A percentile compares a stretch with the other conserved stretches of the same genome.
Conservation (phyloP, 2,329 filamentous ascomycete genomes). For the Tolypocladium pustulatum region DNA sequence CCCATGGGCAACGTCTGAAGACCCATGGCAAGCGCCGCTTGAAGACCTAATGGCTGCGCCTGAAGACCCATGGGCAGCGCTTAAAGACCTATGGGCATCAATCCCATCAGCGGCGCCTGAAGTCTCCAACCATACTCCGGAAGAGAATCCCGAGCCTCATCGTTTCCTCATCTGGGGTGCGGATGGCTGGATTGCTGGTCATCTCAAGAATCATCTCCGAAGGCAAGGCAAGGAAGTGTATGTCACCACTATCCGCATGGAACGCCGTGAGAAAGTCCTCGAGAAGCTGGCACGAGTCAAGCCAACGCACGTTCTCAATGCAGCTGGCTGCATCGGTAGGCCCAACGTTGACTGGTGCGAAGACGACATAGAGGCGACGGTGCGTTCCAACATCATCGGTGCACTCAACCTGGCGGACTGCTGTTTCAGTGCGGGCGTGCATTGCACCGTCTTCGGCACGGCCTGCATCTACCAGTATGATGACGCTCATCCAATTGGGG, state of each 20-base stretch:
- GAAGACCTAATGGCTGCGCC: too few relatives aligned
- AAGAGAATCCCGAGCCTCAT: background rate
- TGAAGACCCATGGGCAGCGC: too few relatives aligned
- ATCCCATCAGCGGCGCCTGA: too few relatives aligned
- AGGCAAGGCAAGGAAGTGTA: conserved; percentile 49
- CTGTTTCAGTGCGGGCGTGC: conserved; percentile 47
- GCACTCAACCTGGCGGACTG: conserved; percentile 52
- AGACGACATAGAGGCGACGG: conserved; percentile 56
- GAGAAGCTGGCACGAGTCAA: conserved; percentile 45
- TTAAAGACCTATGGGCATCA: too few relatives aligned
- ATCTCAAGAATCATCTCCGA: conserved; percentile 48
- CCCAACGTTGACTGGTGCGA: conserved; percentile 66
- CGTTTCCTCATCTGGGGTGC: conserved; percentile 56
- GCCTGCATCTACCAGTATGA: conserved; percentile 60
- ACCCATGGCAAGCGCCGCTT: too few relatives aligned
- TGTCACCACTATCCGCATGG: conserved; percentile 54
- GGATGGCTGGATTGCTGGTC: conserved; percentile 52
- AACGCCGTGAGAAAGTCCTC: conserved; percentile 47
- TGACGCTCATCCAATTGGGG: conserved; percentile 47
- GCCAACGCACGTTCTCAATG: conserved; percentile 58
- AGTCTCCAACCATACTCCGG: background rate
- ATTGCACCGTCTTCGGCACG: conserved; percentile 56
- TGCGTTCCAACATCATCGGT: conserved; percentile 57
- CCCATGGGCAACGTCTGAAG: too few relatives aligned
- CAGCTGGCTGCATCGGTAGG: conserved; percentile 54